Evolutionary conservation across 2,329 filamentous ascomycete species (phyloP), one percentile per base, ranked within the genome.

Genomic region (Thielaviopsis ethacetica): DNA sequence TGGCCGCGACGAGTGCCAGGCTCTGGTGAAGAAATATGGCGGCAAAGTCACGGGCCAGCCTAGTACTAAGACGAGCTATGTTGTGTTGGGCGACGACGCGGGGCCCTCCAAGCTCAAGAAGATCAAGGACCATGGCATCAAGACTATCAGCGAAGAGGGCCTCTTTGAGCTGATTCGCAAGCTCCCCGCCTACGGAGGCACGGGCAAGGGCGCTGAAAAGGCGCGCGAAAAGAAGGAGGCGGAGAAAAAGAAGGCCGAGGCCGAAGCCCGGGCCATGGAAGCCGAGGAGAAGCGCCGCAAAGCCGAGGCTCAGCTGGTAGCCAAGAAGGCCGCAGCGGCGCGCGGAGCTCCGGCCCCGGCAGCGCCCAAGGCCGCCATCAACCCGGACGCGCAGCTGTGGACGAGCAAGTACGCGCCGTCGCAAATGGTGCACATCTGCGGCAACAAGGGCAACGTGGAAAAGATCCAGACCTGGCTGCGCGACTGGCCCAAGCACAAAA

Each of bases 351-450:
- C 66, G 47, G 78, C 80, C 65, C 66, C 76, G 30, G 49, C 50
- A 2, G 64, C 72, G n/a, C 69, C 72, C 10, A 65, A 69, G 1
- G 67, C 67, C 22, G 67, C 75, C 0, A 67, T 66, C 1, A 71
- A 70, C 58, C 69, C 76, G 44, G 76, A 82, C 57, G 78, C 81
- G 61, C 83, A 88, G 64, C 76, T 98, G 1, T 95, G 93, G 86
- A 98, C 93, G 1, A 87, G 85, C 52, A 97, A 96, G 66, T 97
- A 98, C 71, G 93, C 93, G 0, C 93, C 93, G 2, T 87, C 86
- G 1, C 80, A 85, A 58, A 76, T 94, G 51, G 85, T 73, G 60
- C 91, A 96, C 68, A 95, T 98, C 54, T 97, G 91, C 69, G 93
- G 93, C 63, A 98, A 98, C 72, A 97, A 97, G 70, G 77, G 74